Conservation (phyloP, 208 protist genomes). For the Phytomonas francai region DNA sequence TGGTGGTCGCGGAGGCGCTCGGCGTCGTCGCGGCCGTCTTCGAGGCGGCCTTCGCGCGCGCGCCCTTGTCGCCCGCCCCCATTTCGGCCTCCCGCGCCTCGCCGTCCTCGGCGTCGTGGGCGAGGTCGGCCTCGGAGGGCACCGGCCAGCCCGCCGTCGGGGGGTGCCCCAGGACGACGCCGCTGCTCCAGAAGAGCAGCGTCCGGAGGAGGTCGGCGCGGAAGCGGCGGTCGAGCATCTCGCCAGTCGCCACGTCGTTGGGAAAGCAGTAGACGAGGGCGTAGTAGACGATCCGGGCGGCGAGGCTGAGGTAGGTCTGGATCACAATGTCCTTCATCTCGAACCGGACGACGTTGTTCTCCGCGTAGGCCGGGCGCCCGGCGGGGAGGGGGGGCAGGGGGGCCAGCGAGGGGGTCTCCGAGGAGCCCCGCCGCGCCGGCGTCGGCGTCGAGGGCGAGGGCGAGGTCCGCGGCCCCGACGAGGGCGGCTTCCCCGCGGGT, state of each 20-base stretch:
- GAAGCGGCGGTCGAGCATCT: conserved; percentile 56
- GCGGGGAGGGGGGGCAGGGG: conserved; percentile 33
- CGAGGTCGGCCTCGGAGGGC: conserved; percentile 26
- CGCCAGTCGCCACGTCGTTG: conserved; percentile 61
- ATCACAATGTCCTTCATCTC: conserved; percentile 56
- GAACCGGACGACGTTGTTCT: conserved; percentile 22
- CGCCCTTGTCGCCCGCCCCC: too few relatives aligned
- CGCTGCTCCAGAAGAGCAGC: conserved; percentile 74
- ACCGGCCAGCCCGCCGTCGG: conserved; percentile 48
- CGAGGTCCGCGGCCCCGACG: neutral
- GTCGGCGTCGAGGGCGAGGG: neutral
- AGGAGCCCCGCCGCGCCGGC: neutral
- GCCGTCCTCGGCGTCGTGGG: neutral
- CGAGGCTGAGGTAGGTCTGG: conserved; percentile 30
- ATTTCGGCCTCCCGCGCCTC: too few relatives aligned
- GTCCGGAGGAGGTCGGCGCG: conserved; percentile 60
- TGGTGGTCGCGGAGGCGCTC: neutral
- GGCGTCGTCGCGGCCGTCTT: neutral
- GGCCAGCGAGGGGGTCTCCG: conserved; percentile 15
- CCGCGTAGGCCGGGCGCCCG: conserved; percentile 24
- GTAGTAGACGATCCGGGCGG: conserved; percentile 57
- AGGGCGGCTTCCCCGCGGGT: too few relatives aligned
- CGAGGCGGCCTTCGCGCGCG: neutral
- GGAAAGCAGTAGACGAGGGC: conserved; percentile 63
- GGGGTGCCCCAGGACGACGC: conserved; percentile 57